A percentile compares a stretch with the other conserved stretches of the same genome.
Evolutionary conservation across 257 asterid genomes (phyloP).

Genomic region (Capsicum pubescens): DNA sequence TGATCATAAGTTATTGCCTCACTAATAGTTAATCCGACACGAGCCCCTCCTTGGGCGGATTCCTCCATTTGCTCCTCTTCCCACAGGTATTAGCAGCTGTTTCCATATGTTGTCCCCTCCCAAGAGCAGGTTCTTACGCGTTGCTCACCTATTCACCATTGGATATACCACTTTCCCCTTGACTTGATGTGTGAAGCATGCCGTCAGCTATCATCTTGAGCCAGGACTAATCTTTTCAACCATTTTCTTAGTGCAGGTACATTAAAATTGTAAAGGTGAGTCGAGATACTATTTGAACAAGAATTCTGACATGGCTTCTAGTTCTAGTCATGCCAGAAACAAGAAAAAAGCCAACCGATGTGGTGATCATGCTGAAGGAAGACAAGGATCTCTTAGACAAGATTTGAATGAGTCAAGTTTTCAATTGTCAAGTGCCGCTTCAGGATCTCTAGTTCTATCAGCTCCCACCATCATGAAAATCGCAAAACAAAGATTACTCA

Average conservation of each 20-base stretch:
- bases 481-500: slow-evolving; percentile 6
- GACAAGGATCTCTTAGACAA: neutral
- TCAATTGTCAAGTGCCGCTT: neutral
- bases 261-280: neutral
- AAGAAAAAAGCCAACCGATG: slow-evolving; percentile 4
- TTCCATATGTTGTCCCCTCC: neutral
- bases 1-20: neutral
- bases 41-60: neutral
- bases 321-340: slow-evolving; percentile 10
- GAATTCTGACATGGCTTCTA: neutral
- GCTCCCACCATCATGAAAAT: slow-evolving; percentile 7
- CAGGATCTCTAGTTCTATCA: neutral
- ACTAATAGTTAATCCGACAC: neutral
- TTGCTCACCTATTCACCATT: neutral
- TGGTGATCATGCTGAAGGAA: neutral
- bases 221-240: neutral
- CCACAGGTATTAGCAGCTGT: neutral
- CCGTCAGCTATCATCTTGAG: neutral
- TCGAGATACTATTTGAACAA: neutral
- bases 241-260: neutral
- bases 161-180: neutral
- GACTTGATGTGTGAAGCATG: neutral
- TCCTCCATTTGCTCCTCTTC: neutral
- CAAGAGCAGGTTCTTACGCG: neutral
- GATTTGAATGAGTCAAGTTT: neutral